A percentile compares a stretch with the other conserved stretches of the same genome.
Evolutionary conservation across 2,329 filamentous ascomycete genomes (phyloP).

Genomic region (Cryphonectria nitschkei): DNA sequence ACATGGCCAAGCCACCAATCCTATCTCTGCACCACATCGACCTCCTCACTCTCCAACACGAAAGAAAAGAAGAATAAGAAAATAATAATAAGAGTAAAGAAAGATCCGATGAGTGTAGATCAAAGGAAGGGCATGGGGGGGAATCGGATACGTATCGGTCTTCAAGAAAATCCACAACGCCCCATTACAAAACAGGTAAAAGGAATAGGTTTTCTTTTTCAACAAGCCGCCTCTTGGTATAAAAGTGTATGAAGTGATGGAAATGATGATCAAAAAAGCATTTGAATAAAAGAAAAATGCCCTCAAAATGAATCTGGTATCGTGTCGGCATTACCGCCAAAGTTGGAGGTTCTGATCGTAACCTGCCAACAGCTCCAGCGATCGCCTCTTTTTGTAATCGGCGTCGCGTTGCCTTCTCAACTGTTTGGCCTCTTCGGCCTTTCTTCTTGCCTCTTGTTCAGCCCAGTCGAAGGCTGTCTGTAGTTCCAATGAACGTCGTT

Average conservation of each 20-base stretch:
- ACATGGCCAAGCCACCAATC: neutral
- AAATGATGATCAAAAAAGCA: neutral
- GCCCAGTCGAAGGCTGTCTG: slow-evolving; percentile 26
- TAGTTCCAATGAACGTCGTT: slow-evolving; percentile 28
- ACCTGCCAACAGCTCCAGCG: slow-evolving; percentile 26
- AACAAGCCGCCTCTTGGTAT: slow-evolving; percentile 24
- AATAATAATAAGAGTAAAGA: neutral
- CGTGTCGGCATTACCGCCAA: slow-evolving; percentile 23
- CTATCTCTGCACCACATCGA: neutral
- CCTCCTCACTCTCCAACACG: neutral
- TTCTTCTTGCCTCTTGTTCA: slow-evolving; percentile 21
- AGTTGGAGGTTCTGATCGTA: slow-evolving; percentile 28
- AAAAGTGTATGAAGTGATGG: slow-evolving; percentile 4
- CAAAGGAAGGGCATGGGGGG: slow-evolving; percentile 4
- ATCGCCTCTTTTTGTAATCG: slow-evolving; percentile 28
- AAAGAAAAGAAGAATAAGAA: neutral
- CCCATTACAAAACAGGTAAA: slow-evolving; percentile 24
- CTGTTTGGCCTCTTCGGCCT: slow-evolving; percentile 19
- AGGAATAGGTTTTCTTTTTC: slow-evolving; percentile 10
- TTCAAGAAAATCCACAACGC: slow-evolving; percentile 25
- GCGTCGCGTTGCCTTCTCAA: slow-evolving; percentile 25
- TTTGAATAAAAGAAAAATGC: slow-evolving; percentile 6
- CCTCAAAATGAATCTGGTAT: slow-evolving; percentile 8
- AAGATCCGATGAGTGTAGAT: neutral
- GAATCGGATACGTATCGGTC: slow-evolving; percentile 22